phyloP scores from a whole-genome alignment of 768 basidiomycete species.

The Tricholoma matsutake region DNA sequence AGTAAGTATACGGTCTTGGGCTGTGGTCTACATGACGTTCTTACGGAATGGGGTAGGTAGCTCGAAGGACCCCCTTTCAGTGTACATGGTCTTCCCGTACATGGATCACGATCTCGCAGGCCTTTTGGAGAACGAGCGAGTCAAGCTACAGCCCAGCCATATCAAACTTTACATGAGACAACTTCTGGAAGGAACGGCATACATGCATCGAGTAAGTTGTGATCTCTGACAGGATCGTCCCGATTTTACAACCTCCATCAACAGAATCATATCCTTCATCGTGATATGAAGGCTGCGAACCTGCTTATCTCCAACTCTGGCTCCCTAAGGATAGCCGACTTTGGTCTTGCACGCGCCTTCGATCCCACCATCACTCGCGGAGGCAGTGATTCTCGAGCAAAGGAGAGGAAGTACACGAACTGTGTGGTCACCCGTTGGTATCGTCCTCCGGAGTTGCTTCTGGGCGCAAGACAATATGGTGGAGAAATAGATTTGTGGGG shows the following conservation, averaged over 20 bases:
- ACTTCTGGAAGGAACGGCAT: conserved; percentile 92
- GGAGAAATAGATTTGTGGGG: conserved; percentile 98
- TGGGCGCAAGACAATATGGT: conserved; percentile 87
- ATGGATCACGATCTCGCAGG: conserved; percentile 99
- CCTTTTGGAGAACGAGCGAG: conserved; percentile 86
- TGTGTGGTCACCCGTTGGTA: conserved; percentile 97
- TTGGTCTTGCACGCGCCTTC: conserved; percentile 88
- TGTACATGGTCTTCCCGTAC: conserved; percentile 99
- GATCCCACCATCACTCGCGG: conserved; percentile 47
- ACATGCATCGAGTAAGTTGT: conserved; percentile 83
- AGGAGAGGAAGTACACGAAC: conserved; percentile 84
- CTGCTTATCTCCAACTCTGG: conserved; percentile 89
- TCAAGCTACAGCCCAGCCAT: conserved; percentile 75
- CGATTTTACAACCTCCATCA: conserved; percentile 8
- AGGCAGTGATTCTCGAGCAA: conserved; percentile 39
- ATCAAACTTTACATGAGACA: conserved; percentile 98
- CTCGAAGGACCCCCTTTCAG: conserved; percentile 70
- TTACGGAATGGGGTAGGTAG: conserved; percentile 41
- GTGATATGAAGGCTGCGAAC: conserved; percentile 99
- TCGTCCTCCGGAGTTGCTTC: conserved; percentile 85
- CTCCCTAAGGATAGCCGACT: conserved; percentile 85
- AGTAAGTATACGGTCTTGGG: conserved; percentile 42
- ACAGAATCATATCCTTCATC: conserved; percentile 94
- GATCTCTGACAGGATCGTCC: neutral
- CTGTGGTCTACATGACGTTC: neutral